A percentile compares a stretch with the other conserved stretches of the same genome.
Conservation (phyloP, 805 yeast species). For the Monosporozyma siamensis region DNA sequence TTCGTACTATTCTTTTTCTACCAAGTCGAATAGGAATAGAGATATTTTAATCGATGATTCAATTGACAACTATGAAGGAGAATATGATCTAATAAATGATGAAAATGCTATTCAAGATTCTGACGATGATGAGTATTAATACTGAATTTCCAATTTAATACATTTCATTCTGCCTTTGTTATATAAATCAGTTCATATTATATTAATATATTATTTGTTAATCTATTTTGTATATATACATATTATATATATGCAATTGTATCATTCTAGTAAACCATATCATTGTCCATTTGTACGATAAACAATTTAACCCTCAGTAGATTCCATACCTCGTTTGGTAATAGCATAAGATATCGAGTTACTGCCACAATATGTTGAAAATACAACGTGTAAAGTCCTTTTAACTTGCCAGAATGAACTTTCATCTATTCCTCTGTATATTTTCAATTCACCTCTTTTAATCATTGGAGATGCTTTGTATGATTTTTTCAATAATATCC, state of each 20-base stretch:
- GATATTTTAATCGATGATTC: slow-evolving; percentile 32
- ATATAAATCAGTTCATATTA: background rate
- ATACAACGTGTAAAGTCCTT: slow-evolving; percentile 35
- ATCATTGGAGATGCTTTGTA: slow-evolving; percentile 33
- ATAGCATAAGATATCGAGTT: slow-evolving; percentile 18
- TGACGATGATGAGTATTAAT: slow-evolving; percentile 22
- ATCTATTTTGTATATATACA: background rate
- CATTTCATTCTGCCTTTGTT: too few species aligned
- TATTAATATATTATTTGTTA: background rate
- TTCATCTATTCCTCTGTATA: slow-evolving; percentile 29
- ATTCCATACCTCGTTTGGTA: slow-evolving; percentile 22
- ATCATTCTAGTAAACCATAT: background rate
- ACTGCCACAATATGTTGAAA: slow-evolving; percentile 30
- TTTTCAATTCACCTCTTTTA: slow-evolving; percentile 23
- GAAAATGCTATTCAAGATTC: slow-evolving; percentile 33
- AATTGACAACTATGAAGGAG: slow-evolving; percentile 34
- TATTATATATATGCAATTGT: background rate
- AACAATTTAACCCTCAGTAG: slow-evolving; percentile 2
- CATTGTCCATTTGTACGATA: background rate
- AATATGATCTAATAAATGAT: slow-evolving; percentile 39
- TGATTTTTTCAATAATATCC: slow-evolving; percentile 39
- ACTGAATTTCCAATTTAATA: too few species aligned
- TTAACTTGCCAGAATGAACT: slow-evolving; percentile 25
- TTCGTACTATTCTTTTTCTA: slow-evolving; percentile 11
- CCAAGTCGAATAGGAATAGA: slow-evolving; percentile 15